Percentiles rank a stretch among this genome's conserved stretches.
phyloP scores from a whole-genome alignment of 140 eudicot genomes.

The Artemisia princeps region DNA sequence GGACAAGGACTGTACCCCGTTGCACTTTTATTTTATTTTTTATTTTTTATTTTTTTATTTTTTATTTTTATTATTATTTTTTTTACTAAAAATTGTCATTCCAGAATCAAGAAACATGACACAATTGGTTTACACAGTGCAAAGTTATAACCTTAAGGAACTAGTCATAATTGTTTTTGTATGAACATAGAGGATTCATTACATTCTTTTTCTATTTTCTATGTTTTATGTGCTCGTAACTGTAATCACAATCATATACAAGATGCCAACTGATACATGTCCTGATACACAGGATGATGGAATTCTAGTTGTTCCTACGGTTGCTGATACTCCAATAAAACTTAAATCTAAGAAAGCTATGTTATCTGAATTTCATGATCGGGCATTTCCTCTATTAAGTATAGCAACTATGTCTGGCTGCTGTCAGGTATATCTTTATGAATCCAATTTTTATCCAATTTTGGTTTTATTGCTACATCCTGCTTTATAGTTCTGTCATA shows the following conservation, averaged over 20 bases:
- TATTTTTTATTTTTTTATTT: no score
- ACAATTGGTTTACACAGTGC: no score
- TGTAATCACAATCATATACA: conserved; percentile 12
- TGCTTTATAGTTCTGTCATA: neutral
- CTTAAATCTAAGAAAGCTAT: conserved; percentile 44
- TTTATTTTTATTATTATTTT: no score
- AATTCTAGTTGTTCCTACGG: conserved; percentile 68
- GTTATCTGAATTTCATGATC: conserved; percentile 51
- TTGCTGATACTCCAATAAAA: conserved; percentile 65
- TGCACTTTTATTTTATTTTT: no score
- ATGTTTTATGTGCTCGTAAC: conserved; percentile 1
- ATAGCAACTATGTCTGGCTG: conserved; percentile 85
- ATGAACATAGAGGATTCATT: neutral
- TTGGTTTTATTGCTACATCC: conserved; percentile 1
- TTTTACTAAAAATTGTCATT: no score
- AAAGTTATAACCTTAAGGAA: no score
- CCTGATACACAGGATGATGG: conserved; percentile 63
- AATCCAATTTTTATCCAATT: neutral
- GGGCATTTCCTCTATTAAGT: conserved; percentile 58
- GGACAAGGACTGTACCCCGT: no score
- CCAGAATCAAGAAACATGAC: no score
- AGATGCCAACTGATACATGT: conserved; percentile 5
- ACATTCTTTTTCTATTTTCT: neutral
- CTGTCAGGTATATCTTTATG: conserved; percentile 56
- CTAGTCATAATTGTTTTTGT: neutral